Evolutionary conservation across 352 stramenopile genomes (phyloP).

Genomic region (Globisporangium parvum): DNA sequence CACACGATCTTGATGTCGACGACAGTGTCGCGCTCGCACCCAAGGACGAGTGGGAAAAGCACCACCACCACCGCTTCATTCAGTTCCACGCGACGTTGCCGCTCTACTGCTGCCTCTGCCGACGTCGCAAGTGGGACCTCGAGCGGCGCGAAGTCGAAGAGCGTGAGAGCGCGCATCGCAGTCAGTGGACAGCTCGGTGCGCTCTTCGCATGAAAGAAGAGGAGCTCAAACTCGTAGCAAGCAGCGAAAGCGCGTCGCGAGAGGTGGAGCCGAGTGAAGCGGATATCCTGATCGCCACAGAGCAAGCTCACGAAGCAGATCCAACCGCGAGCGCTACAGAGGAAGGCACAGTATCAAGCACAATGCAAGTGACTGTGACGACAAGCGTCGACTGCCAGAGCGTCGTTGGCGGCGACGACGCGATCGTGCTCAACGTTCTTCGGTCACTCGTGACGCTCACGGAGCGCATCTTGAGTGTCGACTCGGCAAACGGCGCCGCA

Average conservation of each 20-base stretch:
- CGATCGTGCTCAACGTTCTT: slow-evolving; percentile 12
- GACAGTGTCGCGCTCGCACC: slow-evolving; percentile 17
- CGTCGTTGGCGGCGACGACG: slow-evolving; percentile 2
- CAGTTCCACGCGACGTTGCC: slow-evolving; percentile 19
- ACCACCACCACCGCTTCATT: slow-evolving; percentile 66
- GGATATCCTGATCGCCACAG: not conserved
- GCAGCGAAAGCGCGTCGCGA: not conserved
- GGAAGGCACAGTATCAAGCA: too few relatives aligned
- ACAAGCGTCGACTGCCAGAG: too few relatives aligned
- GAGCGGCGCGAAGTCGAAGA: slow-evolving; percentile 38
- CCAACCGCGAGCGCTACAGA: too few relatives aligned
- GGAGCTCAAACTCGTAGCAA: slow-evolving; percentile 25
- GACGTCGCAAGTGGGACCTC: slow-evolving; percentile 55
- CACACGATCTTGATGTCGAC: not conserved
- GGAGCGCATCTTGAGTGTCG: slow-evolving; percentile 10
- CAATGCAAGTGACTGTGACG: too few relatives aligned
- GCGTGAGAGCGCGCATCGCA: slow-evolving; percentile 35
- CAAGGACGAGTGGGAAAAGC: slow-evolving; percentile 63
- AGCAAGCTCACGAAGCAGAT: not conserved
- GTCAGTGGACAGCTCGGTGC: slow-evolving; percentile 24
- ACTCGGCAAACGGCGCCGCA: not conserved
- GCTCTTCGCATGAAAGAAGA: slow-evolving; percentile 40
- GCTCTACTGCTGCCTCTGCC: slow-evolving; percentile 59
- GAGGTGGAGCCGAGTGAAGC: not conserved
- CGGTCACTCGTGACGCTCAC: slow-evolving; percentile 12